Base-by-base conservation (phyloP, 352 stramenopile species). In the Globisporangium splendens region DNA sequence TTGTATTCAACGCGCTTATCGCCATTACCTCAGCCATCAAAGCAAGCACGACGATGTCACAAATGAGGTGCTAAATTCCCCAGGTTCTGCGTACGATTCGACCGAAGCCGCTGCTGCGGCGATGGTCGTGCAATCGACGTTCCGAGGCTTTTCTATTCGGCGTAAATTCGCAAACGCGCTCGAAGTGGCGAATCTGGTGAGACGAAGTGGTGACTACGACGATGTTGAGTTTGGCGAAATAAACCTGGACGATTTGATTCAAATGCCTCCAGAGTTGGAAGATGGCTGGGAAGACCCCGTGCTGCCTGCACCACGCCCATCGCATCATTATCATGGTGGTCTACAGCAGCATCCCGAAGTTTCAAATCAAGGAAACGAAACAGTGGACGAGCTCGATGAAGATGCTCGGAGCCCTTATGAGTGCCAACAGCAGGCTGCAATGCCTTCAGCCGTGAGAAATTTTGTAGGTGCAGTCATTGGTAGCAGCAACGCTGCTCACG, bases 151-250 rank as follows among this genome's bases (percentile, higher is more conserved):
- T 53, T 66, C 79, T 46, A 73, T 89, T 6, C 76, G 82, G 4
- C 70, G 77, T 8, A 89, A 86, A 55, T 88, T 88, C 54, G 68
- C 72, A 17, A 75, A 83, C 24, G 82, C 82, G 8, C 50, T 91
- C 10, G 75, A 76, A 20, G 59, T 88, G 28, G 79, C 77, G 1
- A 69, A 74, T 7, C 46, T 60, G 11, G 61, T 82, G 28, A 8
- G 28, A 8, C 28, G 28, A 35, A 35, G 28, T 4, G 70, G 64
- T 0, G 58, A 59, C 12, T 66, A 66, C 20, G 62, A 61, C 1
- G 56, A 62, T 8, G 8, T 52, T 10, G 48, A 50, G 24, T 89
- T 79, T 56, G 67, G 69, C 3, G 77, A 72, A 58, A 74, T 91
- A 5, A 62, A 89, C 48, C 44, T 89, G 14, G 72, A 89, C 20